Evolutionary conservation across 768 basidiomycete species (phyloP).

Genomic region (Amanita phalloides): DNA sequence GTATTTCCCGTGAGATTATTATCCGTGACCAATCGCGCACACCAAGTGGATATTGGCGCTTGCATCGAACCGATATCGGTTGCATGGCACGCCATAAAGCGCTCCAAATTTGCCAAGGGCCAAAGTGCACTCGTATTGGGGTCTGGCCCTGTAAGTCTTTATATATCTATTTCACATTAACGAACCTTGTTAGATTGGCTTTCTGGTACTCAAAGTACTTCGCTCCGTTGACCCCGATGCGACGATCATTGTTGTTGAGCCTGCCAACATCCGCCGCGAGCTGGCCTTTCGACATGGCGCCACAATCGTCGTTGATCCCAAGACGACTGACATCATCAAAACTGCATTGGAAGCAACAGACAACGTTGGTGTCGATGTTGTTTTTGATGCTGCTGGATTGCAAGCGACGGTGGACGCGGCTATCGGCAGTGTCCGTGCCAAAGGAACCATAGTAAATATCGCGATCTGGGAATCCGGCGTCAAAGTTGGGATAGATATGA

Average conservation of each 20-base stretch:
- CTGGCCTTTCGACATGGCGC: constrained; percentile 27
- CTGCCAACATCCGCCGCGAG: constrained; percentile 24
- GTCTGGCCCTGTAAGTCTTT: constrained; percentile 26
- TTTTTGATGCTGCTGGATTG: constrained; percentile 35
- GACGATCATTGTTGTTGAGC: constrained; percentile 29
- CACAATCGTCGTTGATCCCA: constrained; percentile 25
- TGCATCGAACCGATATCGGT: constrained; percentile 37
- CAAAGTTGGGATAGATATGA: constrained; percentile 21
- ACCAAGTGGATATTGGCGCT: constrained; percentile 34
- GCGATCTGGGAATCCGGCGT: constrained; percentile 30
- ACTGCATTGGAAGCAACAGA: constrained; percentile 17
- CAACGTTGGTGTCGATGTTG: constrained; percentile 29
- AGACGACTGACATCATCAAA: constrained; percentile 14
- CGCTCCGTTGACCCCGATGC: constrained; percentile 13
- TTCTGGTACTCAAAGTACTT: constrained; percentile 28
- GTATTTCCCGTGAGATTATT: constrained; percentile 5
- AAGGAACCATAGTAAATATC: constrained; percentile 29
- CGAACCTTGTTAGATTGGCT: constrained; percentile 20
- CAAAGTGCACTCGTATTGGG: constrained; percentile 30
- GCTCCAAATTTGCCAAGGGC: constrained; percentile 25
- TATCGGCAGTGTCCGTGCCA: constrained; percentile 22
- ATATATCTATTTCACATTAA: not conserved
- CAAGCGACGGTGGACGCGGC: constrained; percentile 26
- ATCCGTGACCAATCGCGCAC: not conserved
- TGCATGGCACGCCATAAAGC: constrained; percentile 33